Conservation (phyloP, 2,329 filamentous ascomycete genomes). For the Trichoderma citrinoviride region DNA sequence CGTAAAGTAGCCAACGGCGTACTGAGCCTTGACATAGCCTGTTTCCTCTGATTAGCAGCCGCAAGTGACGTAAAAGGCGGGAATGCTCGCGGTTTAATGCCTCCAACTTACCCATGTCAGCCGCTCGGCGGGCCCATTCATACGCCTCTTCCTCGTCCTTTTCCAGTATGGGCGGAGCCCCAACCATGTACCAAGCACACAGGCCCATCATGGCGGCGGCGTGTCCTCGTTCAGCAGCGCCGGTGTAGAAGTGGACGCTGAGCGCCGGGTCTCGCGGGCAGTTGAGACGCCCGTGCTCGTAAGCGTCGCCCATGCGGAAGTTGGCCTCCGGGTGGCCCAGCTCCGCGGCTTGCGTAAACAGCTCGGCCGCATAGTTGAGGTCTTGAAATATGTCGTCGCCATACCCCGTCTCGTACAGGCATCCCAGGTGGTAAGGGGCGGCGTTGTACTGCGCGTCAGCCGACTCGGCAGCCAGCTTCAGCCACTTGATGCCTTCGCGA, state of each 20-base stretch:
- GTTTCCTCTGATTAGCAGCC: conserved; percentile 21
- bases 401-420: conserved; percentile 88
- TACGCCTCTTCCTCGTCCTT: conserved; percentile 96
- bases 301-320: conserved; percentile 89
- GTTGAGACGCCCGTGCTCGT: conserved; percentile 84
- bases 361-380: conserved; percentile 82
- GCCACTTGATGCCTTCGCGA: conserved; percentile 90
- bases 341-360: conserved; percentile 93
- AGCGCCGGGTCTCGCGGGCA: conserved; percentile 90
- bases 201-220: conserved; percentile 94
- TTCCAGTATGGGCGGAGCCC: conserved; percentile 84
- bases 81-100: background rate
- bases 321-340: conserved; percentile 84
- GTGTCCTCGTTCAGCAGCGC: conserved; percentile 80
- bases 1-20: conserved; percentile 94
- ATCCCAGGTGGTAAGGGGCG: conserved; percentile 85
- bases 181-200: conserved; percentile 98
- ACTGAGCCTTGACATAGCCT: conserved; percentile 77
- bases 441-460: conserved; percentile 90
- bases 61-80: background rate
- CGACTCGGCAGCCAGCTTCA: conserved; percentile 87
- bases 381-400: conserved; percentile 94
- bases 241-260: conserved; percentile 96
- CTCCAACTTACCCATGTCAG: conserved; percentile 68
- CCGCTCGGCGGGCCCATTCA: conserved; percentile 88